Conservation (phyloP, 306 rosid genomes). For the Prosopis cineraria region DNA sequence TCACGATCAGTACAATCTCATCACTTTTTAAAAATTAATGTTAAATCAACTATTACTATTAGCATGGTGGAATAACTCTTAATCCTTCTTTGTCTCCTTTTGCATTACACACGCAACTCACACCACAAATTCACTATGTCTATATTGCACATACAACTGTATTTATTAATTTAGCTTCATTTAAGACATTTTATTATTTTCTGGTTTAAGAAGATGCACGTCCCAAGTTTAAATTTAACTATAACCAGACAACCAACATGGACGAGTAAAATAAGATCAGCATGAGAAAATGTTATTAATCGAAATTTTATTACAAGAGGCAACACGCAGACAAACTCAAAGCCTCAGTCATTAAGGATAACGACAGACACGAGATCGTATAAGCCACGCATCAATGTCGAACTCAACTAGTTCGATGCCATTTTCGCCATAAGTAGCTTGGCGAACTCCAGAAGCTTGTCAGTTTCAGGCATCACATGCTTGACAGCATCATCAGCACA, state of each 20-base stretch:
- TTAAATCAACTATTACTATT: too few species aligned
- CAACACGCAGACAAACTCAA: not conserved
- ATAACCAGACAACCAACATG: too few species aligned
- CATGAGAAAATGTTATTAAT: not conserved
- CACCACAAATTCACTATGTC: too few species aligned
- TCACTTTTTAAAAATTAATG: too few species aligned
- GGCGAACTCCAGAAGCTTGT: constrained; percentile 54
- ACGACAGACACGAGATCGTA: not conserved
- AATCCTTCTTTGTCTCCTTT: too few species aligned
- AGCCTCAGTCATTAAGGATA: not conserved
- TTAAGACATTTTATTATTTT: too few species aligned
- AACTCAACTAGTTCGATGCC: not conserved
- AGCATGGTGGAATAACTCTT: too few species aligned
- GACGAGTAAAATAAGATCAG: not conserved
- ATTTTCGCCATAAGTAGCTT: constrained; percentile 23
- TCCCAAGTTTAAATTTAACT: not conserved
- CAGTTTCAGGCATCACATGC: constrained; percentile 50
- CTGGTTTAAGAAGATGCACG: not conserved
- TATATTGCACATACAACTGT: too few species aligned
- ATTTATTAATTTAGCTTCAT: too few species aligned
- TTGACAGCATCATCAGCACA: constrained; percentile 49
- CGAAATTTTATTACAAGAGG: not conserved
- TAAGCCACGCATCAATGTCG: not conserved
- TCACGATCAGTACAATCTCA: too few species aligned
- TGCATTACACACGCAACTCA: too few species aligned